phyloP scores from a whole-genome alignment of 805 yeast species.

The Candida tibetensis region DNA sequence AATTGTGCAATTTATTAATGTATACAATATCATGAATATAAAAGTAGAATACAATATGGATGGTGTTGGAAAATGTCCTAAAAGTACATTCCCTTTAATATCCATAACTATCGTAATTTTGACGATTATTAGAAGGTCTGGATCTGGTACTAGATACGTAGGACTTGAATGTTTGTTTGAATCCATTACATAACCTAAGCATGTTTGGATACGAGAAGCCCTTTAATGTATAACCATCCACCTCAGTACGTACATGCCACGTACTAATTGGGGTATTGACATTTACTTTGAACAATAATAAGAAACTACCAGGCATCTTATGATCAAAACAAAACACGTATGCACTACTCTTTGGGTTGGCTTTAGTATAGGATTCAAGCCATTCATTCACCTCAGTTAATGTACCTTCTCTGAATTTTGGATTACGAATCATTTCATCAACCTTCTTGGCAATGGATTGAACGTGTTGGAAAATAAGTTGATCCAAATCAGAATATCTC shows the following conservation, averaged over 20 bases:
- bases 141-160: constrained; percentile 22
- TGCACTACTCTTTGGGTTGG: constrained; percentile 85
- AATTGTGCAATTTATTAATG: constrained; percentile 3
- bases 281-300: constrained; percentile 79
- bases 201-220: constrained; percentile 87
- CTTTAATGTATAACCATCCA: constrained; percentile 78
- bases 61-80: no score
- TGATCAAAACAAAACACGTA: constrained; percentile 90
- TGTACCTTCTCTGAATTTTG: constrained; percentile 83
- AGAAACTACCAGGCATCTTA: constrained; percentile 91
- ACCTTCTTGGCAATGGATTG: constrained; percentile 80
- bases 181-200: constrained; percentile 87
- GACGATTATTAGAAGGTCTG: constrained; percentile 16
- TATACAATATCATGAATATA: no score
- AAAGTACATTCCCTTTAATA: no score
- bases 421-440: constrained; percentile 79
- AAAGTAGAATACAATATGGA: no score
- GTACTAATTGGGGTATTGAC: constrained; percentile 65
- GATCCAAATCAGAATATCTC: constrained; percentile 85
- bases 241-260: constrained; percentile 90
- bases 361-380: constrained; percentile 85
- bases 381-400: constrained; percentile 78
- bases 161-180: constrained; percentile 62
- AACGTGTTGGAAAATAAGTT: constrained; percentile 81
- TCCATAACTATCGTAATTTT: constrained; percentile 23